Evolutionary conservation across 768 basidiomycete genomes (phyloP), one percentile per base, ranked within the genome.

Genomic region (Lactifluus rugatus): DNA sequence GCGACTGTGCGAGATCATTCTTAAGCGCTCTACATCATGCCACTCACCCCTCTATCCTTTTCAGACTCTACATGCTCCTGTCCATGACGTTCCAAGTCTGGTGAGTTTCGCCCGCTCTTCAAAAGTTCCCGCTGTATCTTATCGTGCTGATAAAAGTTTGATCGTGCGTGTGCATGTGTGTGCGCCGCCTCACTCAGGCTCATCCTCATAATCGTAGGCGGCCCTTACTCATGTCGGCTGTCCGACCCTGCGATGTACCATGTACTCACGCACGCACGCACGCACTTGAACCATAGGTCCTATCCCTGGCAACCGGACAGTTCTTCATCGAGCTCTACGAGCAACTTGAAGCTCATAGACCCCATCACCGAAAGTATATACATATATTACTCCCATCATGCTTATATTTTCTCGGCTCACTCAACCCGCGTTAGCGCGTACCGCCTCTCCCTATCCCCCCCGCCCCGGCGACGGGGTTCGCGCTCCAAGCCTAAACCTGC

Each of bases 61-160:
- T 44, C 52, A 87, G 85, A 55, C 70, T 79, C 59, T 88, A 87
- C 65, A 87, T 89, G 85, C 75, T 89, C 16, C 73, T 84, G 52
- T 78, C 82, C 25, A 87, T 87, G 84, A 81, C 85, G 21, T 80
- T 84, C 61, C 79, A 86, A 54, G 56, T 81, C n/a, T 78, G 83
- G 86, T 87, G 66, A 69, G 84, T 75, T 2, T 21, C 11, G 36
- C 13, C 10, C 23, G 1, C 34, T 2, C 17, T 14, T 9, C 23
- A 7, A 31, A 31, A 6, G 28, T 31, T 19, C 36, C 16, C 14
- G 16, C 10, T 42, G 28, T 19, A 42, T 26, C 50, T 42, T 36
- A 48, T 28, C 19, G 37, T 37, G 23, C 36, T 19, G 34, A 31
- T 34, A 10, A 34, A 34, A 34, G 34, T 34, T 34, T 34, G 7